Base-by-base conservation (phyloP, 2,329 filamentous ascomycete genomes). In the Didymella pinodella region DNA sequence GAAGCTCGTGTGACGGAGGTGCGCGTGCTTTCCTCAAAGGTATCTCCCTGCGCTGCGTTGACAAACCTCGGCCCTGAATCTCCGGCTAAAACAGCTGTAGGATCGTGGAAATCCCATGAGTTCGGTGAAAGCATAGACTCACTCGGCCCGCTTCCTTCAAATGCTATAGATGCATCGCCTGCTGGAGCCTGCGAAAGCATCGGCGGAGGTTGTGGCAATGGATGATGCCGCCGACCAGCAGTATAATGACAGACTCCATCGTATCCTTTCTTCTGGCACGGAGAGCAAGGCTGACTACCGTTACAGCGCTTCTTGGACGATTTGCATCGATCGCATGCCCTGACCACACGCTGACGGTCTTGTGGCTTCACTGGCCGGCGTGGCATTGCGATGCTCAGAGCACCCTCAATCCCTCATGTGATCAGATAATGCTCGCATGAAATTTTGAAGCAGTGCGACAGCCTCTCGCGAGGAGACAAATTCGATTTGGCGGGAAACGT, bases 231-330 rank as follows among this genome's bases (percentile, higher is more conserved):
- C 26, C 54, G 50, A 36, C 59, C 56, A 40, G 54, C 45, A 6
- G 63, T 58, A 29, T 65, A 66, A 25, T 57, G 57, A 44, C 65
- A 69, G 20, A 54, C 38, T 36, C 56, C 49, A 36, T 59, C 29
- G n/a, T 54, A 46, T 11, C 63, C 58, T 46, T 65, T 65, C 48
- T 65, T 66, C n/a, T 45, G 44, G 45, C 67, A 69, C 16, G 62
- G 26, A n/a, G 45, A 56, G 47, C 67, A 69, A 5, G 67, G 67
- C 29, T 57, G 58, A 10, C 28, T 51, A 29, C 58, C 62, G 45
- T 68, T 52, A 48, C 67, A 69, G 14, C 67, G 62, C 46, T 66
- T 68, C 41, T 69, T 69, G 22, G 65, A 68, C 6, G 55, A 26
- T 48, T 67, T 65, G 54, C 67, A 69, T 20, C 47, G 49, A 31